Evolutionary conservation across 2,329 filamentous ascomycete genomes (phyloP), one percentile per base, ranked within the genome.

Genomic region (Xylariaceae sp.): DNA sequence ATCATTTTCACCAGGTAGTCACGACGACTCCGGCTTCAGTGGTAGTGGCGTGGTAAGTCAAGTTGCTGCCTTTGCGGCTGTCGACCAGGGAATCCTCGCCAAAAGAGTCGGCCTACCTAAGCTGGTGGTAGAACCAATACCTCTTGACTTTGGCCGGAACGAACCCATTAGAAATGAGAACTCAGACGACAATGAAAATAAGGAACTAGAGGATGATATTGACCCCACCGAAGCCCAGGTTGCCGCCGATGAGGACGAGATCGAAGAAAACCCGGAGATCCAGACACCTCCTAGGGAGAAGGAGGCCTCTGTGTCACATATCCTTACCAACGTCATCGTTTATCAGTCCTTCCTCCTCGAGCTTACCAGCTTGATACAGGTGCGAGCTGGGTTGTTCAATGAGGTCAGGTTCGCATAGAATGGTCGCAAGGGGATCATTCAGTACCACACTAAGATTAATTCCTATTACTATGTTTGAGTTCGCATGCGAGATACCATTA

Each of bases 321-420:
- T 94, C 9, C 76, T 95, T 60, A 94, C 90, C 5, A 95, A 94
- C 71, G 85, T 89, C 36, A 84, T 94, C 56, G 84, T 94, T 47
- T 78, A 92, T 55, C 91, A 95, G 71, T 89, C 90, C 31, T 95
- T 95, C 70, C 74, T 94, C 46, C 80, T 94, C 46, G 91, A 95
- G 73, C 73, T 94, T 53, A 87, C 89, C 2, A 88, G 89, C 23
- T 74, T 93, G 65, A 80, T 92, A 56, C 90, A 94, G 71, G 87
- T 90, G 31, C 80, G 91, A 52, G 89, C 88, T 21, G 87, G 87
- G 11, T 72, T 93, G 44, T 93, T 94, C 73, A 88, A 88, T 51
- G 91, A 94, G 72, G 87, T 92, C 23, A 84, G 82, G 34, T 91
- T 88, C 72, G 75, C 73, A 21, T 82, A 68, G 52, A 19, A 41